Evolutionary conservation across 1,284 basidiomycete genomes (phyloP).

Genomic region (Marasmius sp.): DNA sequence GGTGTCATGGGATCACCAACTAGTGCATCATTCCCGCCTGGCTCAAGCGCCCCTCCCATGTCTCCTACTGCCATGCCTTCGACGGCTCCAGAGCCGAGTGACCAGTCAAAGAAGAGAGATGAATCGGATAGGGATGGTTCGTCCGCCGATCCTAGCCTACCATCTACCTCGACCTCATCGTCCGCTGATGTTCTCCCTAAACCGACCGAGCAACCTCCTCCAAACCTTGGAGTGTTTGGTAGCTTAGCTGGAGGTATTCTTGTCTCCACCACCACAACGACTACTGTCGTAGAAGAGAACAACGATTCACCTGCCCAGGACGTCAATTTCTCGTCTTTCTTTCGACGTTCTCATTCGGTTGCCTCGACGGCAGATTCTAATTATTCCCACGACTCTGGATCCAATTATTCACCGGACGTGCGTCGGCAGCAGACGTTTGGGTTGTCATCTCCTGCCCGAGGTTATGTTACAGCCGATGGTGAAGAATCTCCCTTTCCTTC

Average conservation of each 20-base stretch:
- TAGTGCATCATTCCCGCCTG: neutral
- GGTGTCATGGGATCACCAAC: neutral
- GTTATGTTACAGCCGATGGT: neutral
- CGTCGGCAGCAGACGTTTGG: neutral
- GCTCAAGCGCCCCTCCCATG: neutral
- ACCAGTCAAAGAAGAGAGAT: neutral
- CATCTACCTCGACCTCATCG: neutral
- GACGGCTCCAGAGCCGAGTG: neutral
- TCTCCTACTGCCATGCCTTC: neutral
- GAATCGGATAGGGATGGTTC: neutral
- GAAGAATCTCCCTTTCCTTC: neutral
- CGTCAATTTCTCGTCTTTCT: neutral
- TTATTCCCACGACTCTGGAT: conserved; percentile 1
- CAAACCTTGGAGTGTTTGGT: neutral
- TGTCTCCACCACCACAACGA: neutral
- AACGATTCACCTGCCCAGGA: neutral
- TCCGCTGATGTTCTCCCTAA: neutral
- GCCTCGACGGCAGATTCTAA: neutral
- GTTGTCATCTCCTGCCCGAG: neutral
- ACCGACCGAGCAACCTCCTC: neutral
- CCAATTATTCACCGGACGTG: neutral
- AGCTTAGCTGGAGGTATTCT: neutral
- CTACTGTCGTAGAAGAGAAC: neutral
- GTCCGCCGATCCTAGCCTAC: neutral
- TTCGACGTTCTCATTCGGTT: neutral